phyloP scores from a whole-genome alignment of 129 eudicot species.

The Flaveria sonorensis region DNA sequence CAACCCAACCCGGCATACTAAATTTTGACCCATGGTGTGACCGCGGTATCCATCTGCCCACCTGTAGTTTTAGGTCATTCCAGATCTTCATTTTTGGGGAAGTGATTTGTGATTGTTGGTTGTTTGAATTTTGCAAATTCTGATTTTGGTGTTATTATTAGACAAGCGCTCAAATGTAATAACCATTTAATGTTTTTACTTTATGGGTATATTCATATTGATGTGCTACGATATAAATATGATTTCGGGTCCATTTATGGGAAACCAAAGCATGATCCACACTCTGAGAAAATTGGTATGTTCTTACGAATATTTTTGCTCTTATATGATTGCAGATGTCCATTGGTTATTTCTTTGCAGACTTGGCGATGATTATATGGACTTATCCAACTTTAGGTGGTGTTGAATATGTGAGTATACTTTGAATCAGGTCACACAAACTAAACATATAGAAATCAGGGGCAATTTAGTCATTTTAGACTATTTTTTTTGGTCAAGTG shows the following conservation, averaged over 20 bases:
- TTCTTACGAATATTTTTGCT: slow-evolving; percentile 12
- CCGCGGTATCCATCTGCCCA: neutral
- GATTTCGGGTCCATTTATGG: neutral
- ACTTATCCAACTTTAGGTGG: slow-evolving; percentile 88
- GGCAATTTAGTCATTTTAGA: slow-evolving; percentile 13
- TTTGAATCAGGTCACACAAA: neutral
- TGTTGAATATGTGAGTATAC: slow-evolving; percentile 80
- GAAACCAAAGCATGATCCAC: neutral
- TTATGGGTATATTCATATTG: neutral
- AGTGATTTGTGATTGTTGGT: neutral
- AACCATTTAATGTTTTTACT: slow-evolving; percentile 7
- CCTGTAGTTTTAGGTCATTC: neutral
- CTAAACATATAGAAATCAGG: neutral
- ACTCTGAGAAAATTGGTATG: slow-evolving; percentile 5
- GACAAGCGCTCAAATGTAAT: neutral
- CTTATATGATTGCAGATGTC: slow-evolving; percentile 62
- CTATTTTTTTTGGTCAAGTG: neutral
- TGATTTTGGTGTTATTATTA: neutral
- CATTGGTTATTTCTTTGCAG: slow-evolving; percentile 78
- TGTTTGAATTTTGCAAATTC: neutral
- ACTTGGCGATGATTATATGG: slow-evolving; percentile 85
- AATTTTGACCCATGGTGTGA: neutral
- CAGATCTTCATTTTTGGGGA: neutral
- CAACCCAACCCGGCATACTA: neutral
- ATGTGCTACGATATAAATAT: neutral